Base-by-base conservation (phyloP, 257 asterid species). In the Solanum pinnatisectum region DNA sequence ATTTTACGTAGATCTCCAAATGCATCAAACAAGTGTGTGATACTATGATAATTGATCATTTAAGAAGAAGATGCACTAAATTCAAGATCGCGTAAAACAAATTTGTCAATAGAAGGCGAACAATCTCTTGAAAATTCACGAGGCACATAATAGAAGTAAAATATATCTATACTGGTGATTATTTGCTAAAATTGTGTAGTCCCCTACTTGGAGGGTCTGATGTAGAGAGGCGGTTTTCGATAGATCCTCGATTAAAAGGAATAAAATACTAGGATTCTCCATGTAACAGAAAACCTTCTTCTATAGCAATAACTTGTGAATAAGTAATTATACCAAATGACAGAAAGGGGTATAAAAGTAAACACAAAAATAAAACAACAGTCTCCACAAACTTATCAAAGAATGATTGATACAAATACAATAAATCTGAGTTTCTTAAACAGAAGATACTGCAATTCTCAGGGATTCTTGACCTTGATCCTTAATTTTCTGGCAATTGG, bases 391-490 rank as follows among this genome's bases (percentile, higher is more conserved):
- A 27, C 67, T 44, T 44, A 79, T 79, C 85, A 79, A 81, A 81
- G 85, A 79, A 79, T 46, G 67, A 8, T 79, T 81, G 42, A 46
- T 81, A 81, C 85, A 81, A 70, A 81, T 30, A 46, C 39, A 46
- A 81, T 81, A 30, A 81, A 81, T 81, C 30, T 46, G 18, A 81
- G 85, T 10, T 30, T 16, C 37, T 78, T 42, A 42, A 78, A 35
- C 82, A 73, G 49, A 35, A 32, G 35, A 1, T 22, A n/a, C 8
- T 7, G 20, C 40, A 32, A 46, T 63, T 30, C 63, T 94, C 93
- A 95, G 70, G 99, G 99, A 88, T 95, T 97, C 91, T 94, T 97
- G 96, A 96, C 94, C 93, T 94, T 96, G 84, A 96, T 97, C 93
- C 99, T 94, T 36, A 97, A 89, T 91, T 95, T 97, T 86, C 99